A percentile compares a stretch with the other conserved stretches of the same genome.
Conservation (phyloP, 805 yeast genomes). For the Starmera dryadoides region DNA sequence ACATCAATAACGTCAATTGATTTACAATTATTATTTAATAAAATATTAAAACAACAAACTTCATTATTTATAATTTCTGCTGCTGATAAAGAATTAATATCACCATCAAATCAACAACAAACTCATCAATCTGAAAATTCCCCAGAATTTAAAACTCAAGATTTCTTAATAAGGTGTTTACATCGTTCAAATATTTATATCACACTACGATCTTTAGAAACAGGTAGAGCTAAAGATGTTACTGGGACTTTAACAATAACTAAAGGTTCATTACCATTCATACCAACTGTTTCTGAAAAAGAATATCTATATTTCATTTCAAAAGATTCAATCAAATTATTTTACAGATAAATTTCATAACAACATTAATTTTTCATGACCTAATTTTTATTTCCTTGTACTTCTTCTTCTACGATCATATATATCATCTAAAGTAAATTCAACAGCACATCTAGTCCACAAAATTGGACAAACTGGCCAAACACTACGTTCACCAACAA, state of each 20-base stretch:
- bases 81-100: conserved; percentile 32
- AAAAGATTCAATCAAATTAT: conserved; percentile 42
- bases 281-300: conserved; percentile 37
- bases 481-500: conserved; percentile 84
- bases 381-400: background rate
- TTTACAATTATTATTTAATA: conserved; percentile 25
- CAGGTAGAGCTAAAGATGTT: conserved; percentile 79
- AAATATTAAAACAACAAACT: conserved; percentile 26
- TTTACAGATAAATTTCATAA: conserved; percentile 24
- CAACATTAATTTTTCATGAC: background rate
- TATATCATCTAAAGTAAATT: conserved; percentile 77
- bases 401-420: conserved; percentile 32
- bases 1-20: conserved; percentile 30
- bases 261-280: conserved; percentile 34
- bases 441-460: conserved; percentile 85
- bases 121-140: conserved; percentile 16
- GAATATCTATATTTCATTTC: conserved; percentile 56
- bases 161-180: conserved; percentile 38
- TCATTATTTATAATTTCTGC: conserved; percentile 32
- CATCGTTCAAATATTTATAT: conserved; percentile 47
- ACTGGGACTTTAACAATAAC: conserved; percentile 64
- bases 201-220: conserved; percentile 58
- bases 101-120: no score
- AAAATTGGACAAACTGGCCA: conserved; percentile 87
- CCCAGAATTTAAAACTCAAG: conserved; percentile 36